Conservation (phyloP, 2,329 filamentous ascomycete species). For the Aureobasidium pullulans region DNA sequence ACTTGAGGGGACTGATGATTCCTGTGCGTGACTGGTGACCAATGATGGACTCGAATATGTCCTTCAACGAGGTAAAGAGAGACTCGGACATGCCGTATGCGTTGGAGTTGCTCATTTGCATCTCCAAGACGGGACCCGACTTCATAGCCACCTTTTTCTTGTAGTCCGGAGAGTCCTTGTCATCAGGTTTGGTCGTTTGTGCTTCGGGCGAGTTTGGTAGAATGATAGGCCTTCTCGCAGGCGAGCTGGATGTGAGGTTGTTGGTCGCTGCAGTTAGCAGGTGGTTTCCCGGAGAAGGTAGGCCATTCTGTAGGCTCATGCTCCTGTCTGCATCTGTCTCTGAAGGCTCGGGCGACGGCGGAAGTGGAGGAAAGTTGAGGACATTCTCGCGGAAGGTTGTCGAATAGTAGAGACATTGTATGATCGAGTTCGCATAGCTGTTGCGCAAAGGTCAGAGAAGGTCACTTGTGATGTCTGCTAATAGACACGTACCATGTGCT, state of each 20-base stretch:
- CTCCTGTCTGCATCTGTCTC: slow-evolving; percentile 24
- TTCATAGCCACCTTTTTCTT: slow-evolving; percentile 95
- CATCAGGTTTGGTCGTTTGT: slow-evolving; percentile 59
- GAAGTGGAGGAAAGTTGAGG: slow-evolving; percentile 66
- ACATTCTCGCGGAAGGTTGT: slow-evolving; percentile 89
- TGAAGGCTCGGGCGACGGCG: slow-evolving; percentile 5
- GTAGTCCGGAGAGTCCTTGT: slow-evolving; percentile 90
- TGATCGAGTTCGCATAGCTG: slow-evolving; percentile 97
- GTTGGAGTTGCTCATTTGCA: slow-evolving; percentile 70
- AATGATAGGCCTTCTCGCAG: slow-evolving; percentile 15
- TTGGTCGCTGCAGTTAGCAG: slow-evolving; percentile 11
- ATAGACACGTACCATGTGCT: slow-evolving; percentile 74
- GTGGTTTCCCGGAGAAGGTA: slow-evolving; percentile 43
- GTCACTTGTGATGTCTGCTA: neutral
- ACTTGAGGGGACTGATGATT: slow-evolving; percentile 84
- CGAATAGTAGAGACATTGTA: slow-evolving; percentile 95
- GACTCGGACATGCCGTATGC: slow-evolving; percentile 91
- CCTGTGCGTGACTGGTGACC: slow-evolving; percentile 75
- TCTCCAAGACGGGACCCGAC: slow-evolving; percentile 76
- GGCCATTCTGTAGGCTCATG: slow-evolving; percentile 31
- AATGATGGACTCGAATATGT: slow-evolving; percentile 89
- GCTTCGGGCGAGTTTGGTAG: slow-evolving; percentile 17
- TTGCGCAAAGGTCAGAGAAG: neutral
- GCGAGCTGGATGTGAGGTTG: slow-evolving; percentile 15
- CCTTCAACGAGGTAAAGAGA: slow-evolving; percentile 88